phyloP scores from a whole-genome alignment of 176 grass and related monocot genomes.

The Pontederia paniculata region DNA sequence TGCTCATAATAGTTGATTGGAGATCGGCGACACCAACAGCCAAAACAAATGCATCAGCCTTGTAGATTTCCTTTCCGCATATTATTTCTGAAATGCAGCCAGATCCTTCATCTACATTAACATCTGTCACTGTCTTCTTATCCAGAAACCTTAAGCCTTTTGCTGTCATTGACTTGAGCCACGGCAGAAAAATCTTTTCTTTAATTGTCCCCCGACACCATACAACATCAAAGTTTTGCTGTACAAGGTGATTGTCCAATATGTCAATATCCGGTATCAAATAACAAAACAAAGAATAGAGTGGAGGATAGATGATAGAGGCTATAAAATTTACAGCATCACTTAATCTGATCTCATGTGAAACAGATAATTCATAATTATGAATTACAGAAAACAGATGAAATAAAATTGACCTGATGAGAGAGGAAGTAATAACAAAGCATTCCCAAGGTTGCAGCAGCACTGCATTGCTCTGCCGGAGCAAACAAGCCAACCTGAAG shows the following conservation, averaged over 20 bases:
- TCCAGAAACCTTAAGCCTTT: constrained; percentile 57
- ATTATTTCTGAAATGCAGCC: constrained; percentile 46
- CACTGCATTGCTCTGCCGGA: constrained; percentile 70
- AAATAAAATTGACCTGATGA: constrained; percentile 48
- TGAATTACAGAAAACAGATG: constrained; percentile 8
- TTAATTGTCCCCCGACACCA: constrained; percentile 55
- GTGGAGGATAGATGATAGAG: neutral
- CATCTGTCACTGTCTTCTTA: constrained; percentile 39
- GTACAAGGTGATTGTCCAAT: constrained; percentile 20
- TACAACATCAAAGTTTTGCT: constrained; percentile 75
- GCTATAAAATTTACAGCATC: constrained; percentile 2
- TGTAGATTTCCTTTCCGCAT: constrained; percentile 47
- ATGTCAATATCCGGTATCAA: neutral
- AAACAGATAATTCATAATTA: neutral
- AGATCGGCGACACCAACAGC: constrained; percentile 53
- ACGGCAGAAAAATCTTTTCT: constrained; percentile 57
- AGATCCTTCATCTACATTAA: constrained; percentile 39
- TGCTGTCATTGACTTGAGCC: constrained; percentile 55
- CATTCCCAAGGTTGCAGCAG: constrained; percentile 68
- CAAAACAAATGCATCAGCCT: constrained; percentile 72
- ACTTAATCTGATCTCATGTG: neutral
- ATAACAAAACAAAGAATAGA: neutral
- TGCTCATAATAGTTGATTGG: constrained; percentile 53
- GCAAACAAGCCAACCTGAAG: constrained; percentile 66
- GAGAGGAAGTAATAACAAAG: constrained; percentile 81